Conservation (phyloP, 495 filamentous ascomycete genomes). For the Extremus antarcticus region DNA sequence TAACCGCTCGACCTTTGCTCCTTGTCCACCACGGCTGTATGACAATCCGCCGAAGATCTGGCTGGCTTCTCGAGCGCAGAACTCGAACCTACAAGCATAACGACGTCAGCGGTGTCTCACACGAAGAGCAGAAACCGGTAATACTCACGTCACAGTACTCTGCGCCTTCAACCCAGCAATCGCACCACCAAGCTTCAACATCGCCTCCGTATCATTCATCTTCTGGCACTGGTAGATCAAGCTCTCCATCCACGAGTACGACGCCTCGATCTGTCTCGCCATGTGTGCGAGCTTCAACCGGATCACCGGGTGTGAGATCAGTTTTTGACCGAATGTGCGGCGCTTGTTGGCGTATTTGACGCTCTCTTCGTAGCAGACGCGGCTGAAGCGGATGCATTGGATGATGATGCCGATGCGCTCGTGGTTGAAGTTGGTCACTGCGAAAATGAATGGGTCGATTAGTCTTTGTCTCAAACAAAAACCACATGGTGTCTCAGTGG, state of each 20-base stretch:
- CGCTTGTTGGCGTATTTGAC: slow-evolving; percentile 97
- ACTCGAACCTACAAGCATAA: slow-evolving; percentile 53
- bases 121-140: not conserved
- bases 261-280: slow-evolving; percentile 93
- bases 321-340: slow-evolving; percentile 84
- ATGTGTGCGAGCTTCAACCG: slow-evolving; percentile 96
- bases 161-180: slow-evolving; percentile 94
- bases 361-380: slow-evolving; percentile 93
- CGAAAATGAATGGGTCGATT: too few species aligned
- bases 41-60: slow-evolving; percentile 96
- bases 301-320: slow-evolving; percentile 95
- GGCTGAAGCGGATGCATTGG: slow-evolving; percentile 87
- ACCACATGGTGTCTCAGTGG: too few species aligned
- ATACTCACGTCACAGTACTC: slow-evolving; percentile 53
- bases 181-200: slow-evolving; percentile 88
- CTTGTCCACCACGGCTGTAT: slow-evolving; percentile 88
- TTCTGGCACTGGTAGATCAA: slow-evolving; percentile 81
- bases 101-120: not conserved
- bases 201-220: slow-evolving; percentile 91
- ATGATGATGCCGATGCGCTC: slow-evolving; percentile 98
- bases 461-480: too few species aligned
- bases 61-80: slow-evolving; percentile 89
- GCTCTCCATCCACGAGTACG: slow-evolving; percentile 95
- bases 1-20: slow-evolving; percentile 87
- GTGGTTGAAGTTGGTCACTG: slow-evolving; percentile 99